These are phyloP conservation scores for Hsuehochloa calcarea DNA, from an alignment of 176 grass and related monocot genomes.

Conservation along the genomic window DNA sequence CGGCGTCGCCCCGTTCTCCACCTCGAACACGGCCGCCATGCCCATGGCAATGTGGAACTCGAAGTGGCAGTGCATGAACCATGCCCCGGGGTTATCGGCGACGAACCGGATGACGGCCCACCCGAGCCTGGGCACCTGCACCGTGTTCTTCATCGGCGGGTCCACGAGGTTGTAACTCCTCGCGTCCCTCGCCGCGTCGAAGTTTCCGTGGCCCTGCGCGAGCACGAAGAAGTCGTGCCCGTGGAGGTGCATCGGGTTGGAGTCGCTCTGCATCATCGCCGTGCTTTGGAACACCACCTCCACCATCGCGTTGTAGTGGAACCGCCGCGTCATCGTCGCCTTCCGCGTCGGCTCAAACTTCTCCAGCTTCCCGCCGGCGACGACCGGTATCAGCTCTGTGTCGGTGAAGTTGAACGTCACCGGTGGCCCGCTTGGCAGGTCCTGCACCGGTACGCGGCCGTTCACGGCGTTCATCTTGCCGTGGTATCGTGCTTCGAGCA, in stretches of 20 bases:
- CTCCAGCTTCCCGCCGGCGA: background rate
- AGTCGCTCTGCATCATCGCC: constrained; percentile 21
- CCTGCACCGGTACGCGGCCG: background rate
- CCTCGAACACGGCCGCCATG: constrained; percentile 23
- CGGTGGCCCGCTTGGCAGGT: background rate
- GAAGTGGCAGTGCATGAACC: constrained; percentile 35
- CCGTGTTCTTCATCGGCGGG: constrained; percentile 35
- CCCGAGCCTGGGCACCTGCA: constrained; percentile 38
- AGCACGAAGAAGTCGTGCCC: constrained; percentile 53
- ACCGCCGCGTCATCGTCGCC: background rate
- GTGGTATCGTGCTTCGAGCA: background rate
- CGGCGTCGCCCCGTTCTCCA: constrained; percentile 1
- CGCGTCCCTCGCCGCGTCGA: constrained; percentile 36
- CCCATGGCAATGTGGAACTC: constrained; percentile 31
- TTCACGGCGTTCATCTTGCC: background rate
- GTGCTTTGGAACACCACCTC: constrained; percentile 48
- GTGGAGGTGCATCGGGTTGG: constrained; percentile 55
- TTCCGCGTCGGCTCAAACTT: background rate
- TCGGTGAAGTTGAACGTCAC: background rate
- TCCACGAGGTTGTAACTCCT: constrained; percentile 35
- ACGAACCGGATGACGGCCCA: constrained; percentile 42
- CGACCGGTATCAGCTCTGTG: background rate
- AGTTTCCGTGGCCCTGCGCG: constrained; percentile 40
- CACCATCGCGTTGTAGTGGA: background rate
- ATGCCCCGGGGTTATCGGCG: constrained; percentile 42